Evolutionary conservation across 495 filamentous ascomycete species (phyloP), one percentile per base, ranked within the genome.

Genomic region (Aspergillus incahuasiensis): DNA sequence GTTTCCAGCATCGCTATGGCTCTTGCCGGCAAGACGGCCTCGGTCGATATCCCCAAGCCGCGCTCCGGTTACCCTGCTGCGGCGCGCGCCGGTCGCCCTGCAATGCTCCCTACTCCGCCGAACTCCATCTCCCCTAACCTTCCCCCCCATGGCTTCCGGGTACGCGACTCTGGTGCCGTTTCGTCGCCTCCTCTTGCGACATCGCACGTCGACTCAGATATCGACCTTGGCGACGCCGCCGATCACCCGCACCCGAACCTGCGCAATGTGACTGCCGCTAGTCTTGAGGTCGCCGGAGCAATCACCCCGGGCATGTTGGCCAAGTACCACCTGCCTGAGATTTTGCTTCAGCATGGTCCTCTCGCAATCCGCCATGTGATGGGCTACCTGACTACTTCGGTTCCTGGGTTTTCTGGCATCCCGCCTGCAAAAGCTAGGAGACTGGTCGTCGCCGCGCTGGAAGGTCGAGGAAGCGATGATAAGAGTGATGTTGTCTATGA

Each of bases 111-210:
- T 48, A 97, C 92, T 72, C 92, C 92, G 64, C 92, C 92, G 50
- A 95, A 95, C 75, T 97, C 94, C 66, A 92, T 97, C 69, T 97
- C 92, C 35, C 94, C 92, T 28, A 86, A 83, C 50, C 82, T 97
- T 48, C 85, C 88, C 61, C 88, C 94, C 43, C 90, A 92, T 57
- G 85, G 82, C 62, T 86, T 89, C 64, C 84, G 83, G 62, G 64
- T 66, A 20, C 73, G 69, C 60, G 63, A 64, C 22, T 65, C 60
- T 40, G 72, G 62, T 35, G 69, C 65, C 42, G 68, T 79, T 70
- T 75, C 73, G 68, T 79, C 77, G 61, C 75, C 75, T 39, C 70
- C 74, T 22, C 65, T 68, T 22, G 80, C 80, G 44, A 79, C 75
- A 57, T 81, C 86, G 59, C 80, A 86, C 60, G 79, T 91, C 71